Evolutionary conservation across 495 filamentous ascomycete genomes (phyloP), one percentile per base, ranked within the genome.

Genomic region (Penicillium robsamsonii): DNA sequence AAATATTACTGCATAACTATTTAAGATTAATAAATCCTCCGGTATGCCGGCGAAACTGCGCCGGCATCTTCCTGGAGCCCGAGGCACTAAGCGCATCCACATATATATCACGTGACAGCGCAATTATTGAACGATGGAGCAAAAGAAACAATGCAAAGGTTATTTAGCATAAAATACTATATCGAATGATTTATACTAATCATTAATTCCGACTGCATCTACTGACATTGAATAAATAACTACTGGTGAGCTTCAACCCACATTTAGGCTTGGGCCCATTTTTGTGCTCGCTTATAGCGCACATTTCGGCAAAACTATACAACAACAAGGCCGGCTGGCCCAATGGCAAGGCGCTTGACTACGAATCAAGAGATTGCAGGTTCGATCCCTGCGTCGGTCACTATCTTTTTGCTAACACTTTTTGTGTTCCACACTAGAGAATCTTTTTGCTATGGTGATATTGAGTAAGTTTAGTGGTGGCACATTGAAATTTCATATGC

Each of bases 291-390:
- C 43, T n/a, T 22, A 27, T 25, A 17, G 0, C 0, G 5, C 42
- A 45, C 42, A 44, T 44, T 43, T 11, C 7, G 22, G 11, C 13
- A 10, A 0, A 24, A 24, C 10, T 17, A 3, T 5, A 11, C 13
- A 13, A 15, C n/a, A 30, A 5, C 3, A 22, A 44, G 70, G 70
- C 68, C 71, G 64, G 73, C 73, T 84, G 79, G 81, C 80, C 79
- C 77, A 84, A 84, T 84, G 82, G 82, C 77, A 84, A 84, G 82
- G 81, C 81, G 81, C 82, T 84, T 84, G 82, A 84, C 82, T 84
- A 84, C 81, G 81, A 81, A 81, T 81, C 79, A 81, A 81, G 79
- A 81, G 78, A 81, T 81, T 80, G 72, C 72, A 75, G 70, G 71
- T 64, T 68, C 62, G 63, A 71, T 59, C 67, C 68, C 72, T 68